Conservation (phyloP, 2,329 filamentous ascomycete genomes). For the Fusarium siculi region DNA sequence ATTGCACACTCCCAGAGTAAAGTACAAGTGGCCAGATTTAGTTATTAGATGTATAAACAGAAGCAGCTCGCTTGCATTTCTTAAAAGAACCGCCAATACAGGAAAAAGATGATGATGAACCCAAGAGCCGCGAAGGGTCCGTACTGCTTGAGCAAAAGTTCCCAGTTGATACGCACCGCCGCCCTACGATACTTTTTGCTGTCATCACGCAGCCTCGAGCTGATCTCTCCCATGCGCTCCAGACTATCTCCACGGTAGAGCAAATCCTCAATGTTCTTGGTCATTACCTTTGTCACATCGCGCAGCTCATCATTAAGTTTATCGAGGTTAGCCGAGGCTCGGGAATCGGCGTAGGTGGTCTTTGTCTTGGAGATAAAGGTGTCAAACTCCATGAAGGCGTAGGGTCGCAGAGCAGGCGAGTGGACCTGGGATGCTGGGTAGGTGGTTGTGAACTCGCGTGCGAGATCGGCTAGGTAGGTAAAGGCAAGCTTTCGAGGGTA, state of each 20-base stretch:
- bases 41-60: slow-evolving; percentile 24
- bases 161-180: slow-evolving; percentile 97
- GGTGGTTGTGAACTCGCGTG: slow-evolving; percentile 88
- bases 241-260: slow-evolving; percentile 93
- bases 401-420: slow-evolving; percentile 81
- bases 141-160: slow-evolving; percentile 95
- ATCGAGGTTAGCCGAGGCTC: slow-evolving; percentile 91
- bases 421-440: slow-evolving; percentile 81
- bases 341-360: slow-evolving; percentile 91
- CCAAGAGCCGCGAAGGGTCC: slow-evolving; percentile 86
- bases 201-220: slow-evolving; percentile 86
- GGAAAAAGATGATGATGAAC: slow-evolving; percentile 84
- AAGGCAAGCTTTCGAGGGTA: slow-evolving; percentile 99
- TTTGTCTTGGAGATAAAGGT: slow-evolving; percentile 95
- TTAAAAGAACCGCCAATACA: slow-evolving; percentile 95
- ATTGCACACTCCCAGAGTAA: background rate
- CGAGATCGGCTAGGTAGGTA: slow-evolving; percentile 94
- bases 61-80: slow-evolving; percentile 19
- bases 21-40: slow-evolving; percentile 5
- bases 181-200: slow-evolving; percentile 94
- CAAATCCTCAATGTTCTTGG: slow-evolving; percentile 98
- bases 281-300: slow-evolving; percentile 99
- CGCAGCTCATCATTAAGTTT: slow-evolving; percentile 96
- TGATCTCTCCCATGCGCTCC: slow-evolving; percentile 97
- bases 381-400: slow-evolving; percentile 98